Conservation (phyloP, 1,284 basidiomycete species). For the Pseudomicrostroma phylloplanum region DNA sequence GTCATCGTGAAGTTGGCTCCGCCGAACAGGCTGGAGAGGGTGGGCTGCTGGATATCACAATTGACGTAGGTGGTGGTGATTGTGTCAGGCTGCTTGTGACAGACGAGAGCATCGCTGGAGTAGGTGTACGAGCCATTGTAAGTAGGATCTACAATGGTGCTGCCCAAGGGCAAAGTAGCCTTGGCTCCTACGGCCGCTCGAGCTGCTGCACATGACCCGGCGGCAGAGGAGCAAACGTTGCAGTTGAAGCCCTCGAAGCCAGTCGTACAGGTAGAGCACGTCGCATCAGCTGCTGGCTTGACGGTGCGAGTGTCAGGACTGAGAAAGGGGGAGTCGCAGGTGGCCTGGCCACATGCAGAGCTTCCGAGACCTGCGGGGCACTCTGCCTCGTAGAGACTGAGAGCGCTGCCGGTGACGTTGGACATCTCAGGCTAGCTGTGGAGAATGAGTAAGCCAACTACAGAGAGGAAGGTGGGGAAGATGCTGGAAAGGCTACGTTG, state of each 20-base stretch:
- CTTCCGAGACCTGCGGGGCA: constrained; percentile 35
- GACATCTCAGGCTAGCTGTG: too few species aligned
- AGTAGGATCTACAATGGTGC: constrained; percentile 6
- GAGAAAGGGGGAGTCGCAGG: constrained; percentile 33
- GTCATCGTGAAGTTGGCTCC: constrained; percentile 29
- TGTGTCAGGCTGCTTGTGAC: constrained; percentile 33
- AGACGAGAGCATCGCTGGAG: constrained; percentile 21
- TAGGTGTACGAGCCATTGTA: constrained; percentile 11
- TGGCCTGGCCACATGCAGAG: constrained; percentile 27
- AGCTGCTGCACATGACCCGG: constrained; percentile 19
- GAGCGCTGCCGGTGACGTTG: neutral
- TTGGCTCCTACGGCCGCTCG: constrained; percentile 17
- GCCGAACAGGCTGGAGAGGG: constrained; percentile 28
- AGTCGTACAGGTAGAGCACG: constrained; percentile 25
- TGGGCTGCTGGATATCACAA: constrained; percentile 16
- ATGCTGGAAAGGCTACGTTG: too few species aligned
- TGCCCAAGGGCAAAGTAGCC: constrained; percentile 15
- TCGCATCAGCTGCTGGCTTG: constrained; percentile 20
- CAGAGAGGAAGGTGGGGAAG: too few species aligned
- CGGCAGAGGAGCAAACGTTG: constrained; percentile 28
- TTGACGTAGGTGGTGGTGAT: constrained; percentile 21
- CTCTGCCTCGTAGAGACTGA: neutral
- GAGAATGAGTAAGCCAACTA: too few species aligned
- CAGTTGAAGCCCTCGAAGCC: constrained; percentile 39
- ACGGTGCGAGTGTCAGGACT: constrained; percentile 19